A percentile compares a stretch with the other conserved stretches of the same genome.
These are phyloP conservation scores for Blastobotrys indianensis DNA, from an alignment of 1,139 yeast genomes.

Conservation along the genomic window DNA sequence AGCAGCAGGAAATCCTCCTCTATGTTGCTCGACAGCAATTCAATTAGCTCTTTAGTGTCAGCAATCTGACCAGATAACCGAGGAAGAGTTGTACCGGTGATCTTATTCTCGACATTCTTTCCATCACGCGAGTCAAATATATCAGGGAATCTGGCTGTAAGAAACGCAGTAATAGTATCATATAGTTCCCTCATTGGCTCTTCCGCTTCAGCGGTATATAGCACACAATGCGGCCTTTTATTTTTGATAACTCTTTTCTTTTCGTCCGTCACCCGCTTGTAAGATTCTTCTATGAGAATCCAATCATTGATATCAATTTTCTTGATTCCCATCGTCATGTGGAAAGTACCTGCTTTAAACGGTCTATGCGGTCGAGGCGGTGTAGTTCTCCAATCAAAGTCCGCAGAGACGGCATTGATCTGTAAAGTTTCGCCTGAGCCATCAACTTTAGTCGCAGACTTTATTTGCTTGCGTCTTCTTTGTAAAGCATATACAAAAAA, in stretches of 20 bases:
- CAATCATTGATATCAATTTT: slow-evolving; percentile 53
- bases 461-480: too few species aligned
- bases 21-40: slow-evolving; percentile 42
- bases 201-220: slow-evolving; percentile 38
- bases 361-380: slow-evolving; percentile 55
- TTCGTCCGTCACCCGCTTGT: slow-evolving; percentile 41
- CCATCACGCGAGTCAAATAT: slow-evolving; percentile 34
- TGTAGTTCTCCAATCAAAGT: slow-evolving; percentile 41
- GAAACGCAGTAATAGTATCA: slow-evolving; percentile 41
- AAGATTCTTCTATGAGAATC: slow-evolving; percentile 63
- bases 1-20: slow-evolving; percentile 67
- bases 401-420: slow-evolving; percentile 2
- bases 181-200: slow-evolving; percentile 56
- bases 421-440: neutral
- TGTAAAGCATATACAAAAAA: too few species aligned
- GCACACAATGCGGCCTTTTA: slow-evolving; percentile 39
- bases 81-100: slow-evolving; percentile 22
- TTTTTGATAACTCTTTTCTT: slow-evolving; percentile 41
- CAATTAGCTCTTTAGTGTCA: slow-evolving; percentile 34
- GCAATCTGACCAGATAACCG: slow-evolving; percentile 11
- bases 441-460: too few species aligned
- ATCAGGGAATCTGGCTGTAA: slow-evolving; percentile 57
- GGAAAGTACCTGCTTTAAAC: slow-evolving; percentile 55
- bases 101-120: slow-evolving; percentile 19
- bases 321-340: slow-evolving; percentile 63